Conservation (phyloP, 2,329 filamentous ascomycete species). For the Coniella vitis region DNA sequence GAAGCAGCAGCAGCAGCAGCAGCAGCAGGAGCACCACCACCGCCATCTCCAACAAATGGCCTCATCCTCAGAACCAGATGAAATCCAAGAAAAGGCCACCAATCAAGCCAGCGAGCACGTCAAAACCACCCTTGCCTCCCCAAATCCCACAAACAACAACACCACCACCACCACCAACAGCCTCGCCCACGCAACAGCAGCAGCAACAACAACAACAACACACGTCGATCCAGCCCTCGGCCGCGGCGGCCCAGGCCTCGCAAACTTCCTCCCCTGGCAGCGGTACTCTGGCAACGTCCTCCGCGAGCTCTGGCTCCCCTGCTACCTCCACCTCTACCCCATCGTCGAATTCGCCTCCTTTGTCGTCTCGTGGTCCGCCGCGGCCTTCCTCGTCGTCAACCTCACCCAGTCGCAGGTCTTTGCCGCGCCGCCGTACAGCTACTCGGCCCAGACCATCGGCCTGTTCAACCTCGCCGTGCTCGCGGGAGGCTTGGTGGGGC, state of each 20-base stretch:
- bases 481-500: conserved; percentile 33
- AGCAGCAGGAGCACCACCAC: no score
- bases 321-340: conserved; percentile 55
- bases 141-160: no score
- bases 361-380: conserved; percentile 44
- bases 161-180: not conserved
- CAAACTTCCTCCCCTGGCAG: conserved; percentile 50
- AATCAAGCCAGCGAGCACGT: not conserved
- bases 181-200: conserved; percentile 18
- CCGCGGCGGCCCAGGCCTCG: conserved; percentile 45
- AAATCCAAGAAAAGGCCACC: conserved; percentile 9
- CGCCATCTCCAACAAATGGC: no score
- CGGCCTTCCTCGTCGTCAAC: conserved; percentile 47
- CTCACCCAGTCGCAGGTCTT: conserved; percentile 45
- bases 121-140: no score
- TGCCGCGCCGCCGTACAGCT: conserved; percentile 35
- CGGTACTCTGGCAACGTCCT: conserved; percentile 39
- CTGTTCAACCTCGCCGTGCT: conserved; percentile 42
- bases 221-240: conserved; percentile 48
- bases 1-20: no score
- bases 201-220: conserved; percentile 24
- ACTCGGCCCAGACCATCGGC: conserved; percentile 33
- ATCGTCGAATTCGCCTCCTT: conserved; percentile 58
- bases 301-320: conserved; percentile 52
- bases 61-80: conserved; percentile 12